Conservation (phyloP, 208 protist genomes). For the Wallacemonas sp. region DNA sequence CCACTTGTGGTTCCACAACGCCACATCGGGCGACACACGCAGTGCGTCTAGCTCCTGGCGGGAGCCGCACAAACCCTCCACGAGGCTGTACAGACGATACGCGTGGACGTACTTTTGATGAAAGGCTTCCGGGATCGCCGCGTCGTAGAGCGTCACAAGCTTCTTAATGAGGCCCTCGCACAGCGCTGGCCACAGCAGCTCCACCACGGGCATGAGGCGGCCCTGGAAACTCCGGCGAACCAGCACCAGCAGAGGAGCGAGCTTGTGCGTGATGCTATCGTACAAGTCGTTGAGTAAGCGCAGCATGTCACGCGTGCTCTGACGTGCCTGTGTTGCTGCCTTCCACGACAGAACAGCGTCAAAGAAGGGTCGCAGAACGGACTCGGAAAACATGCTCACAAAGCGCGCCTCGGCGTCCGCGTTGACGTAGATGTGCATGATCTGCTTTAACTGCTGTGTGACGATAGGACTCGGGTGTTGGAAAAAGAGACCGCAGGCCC, state of each 20-base stretch:
- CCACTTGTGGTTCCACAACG: slow-evolving; percentile 85
- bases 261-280: slow-evolving; percentile 26
- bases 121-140: slow-evolving; percentile 77
- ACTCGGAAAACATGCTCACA: slow-evolving; percentile 55
- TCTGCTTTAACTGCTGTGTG: slow-evolving; percentile 19
- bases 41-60: slow-evolving; percentile 56
- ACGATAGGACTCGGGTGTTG: not conserved
- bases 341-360: slow-evolving; percentile 82
- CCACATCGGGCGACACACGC: slow-evolving; percentile 61
- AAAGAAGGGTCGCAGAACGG: slow-evolving; percentile 54
- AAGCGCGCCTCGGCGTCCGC: slow-evolving; percentile 46
- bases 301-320: slow-evolving; percentile 58
- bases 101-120: slow-evolving; percentile 67
- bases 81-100: slow-evolving; percentile 54
- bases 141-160: slow-evolving; percentile 74
- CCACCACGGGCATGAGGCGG: slow-evolving; percentile 38
- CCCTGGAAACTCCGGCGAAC: slow-evolving; percentile 45
- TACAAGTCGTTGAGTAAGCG: slow-evolving; percentile 53
- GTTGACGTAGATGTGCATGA: slow-evolving; percentile 52
- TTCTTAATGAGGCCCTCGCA: slow-evolving; percentile 80
- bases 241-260: slow-evolving; percentile 57
- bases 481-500: slow-evolving; percentile 17
- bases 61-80: slow-evolving; percentile 53
- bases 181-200: slow-evolving; percentile 79
- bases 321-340: slow-evolving; percentile 70